phyloP scores from a whole-genome alignment of 805 yeast genomes.

The Wickerhamiella lipophila region DNA sequence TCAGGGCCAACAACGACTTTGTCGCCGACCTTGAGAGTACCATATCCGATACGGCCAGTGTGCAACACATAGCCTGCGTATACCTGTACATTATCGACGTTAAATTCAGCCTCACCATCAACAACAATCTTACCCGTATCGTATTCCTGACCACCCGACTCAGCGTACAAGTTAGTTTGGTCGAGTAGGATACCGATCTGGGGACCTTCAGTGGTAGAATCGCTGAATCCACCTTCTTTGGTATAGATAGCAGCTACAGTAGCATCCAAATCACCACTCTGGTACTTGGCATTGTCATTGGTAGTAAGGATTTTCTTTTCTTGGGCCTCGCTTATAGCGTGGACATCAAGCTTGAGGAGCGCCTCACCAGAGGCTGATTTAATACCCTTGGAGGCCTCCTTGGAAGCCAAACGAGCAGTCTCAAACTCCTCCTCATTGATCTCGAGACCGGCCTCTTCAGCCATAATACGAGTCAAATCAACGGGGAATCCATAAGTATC shows the following conservation, averaged over 20 bases:
- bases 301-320: constrained; percentile 59
- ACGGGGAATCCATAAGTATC: constrained; percentile 99
- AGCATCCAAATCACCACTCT: constrained; percentile 51
- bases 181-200: constrained; percentile 76
- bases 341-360: constrained; percentile 78
- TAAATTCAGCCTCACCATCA: constrained; percentile 78
- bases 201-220: constrained; percentile 29
- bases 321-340: constrained; percentile 62
- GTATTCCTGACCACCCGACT: constrained; percentile 97
- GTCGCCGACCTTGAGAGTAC: constrained; percentile 54
- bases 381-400: constrained; percentile 90
- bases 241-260: constrained; percentile 53
- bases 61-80: constrained; percentile 94
- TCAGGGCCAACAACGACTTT: constrained; percentile 76
- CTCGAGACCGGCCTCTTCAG: constrained; percentile 88
- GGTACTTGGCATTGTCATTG: constrained; percentile 66
- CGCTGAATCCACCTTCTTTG: constrained; percentile 38
- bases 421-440: constrained; percentile 91
- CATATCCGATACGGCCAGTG: constrained; percentile 77
- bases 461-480: constrained; percentile 95
- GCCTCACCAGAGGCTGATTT: constrained; percentile 48
- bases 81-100: constrained; percentile 79
- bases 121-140: constrained; percentile 88
- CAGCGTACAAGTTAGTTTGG: constrained; percentile 92
- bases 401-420: constrained; percentile 73